A percentile compares a stretch with the other conserved stretches of the same genome.
phyloP scores from a whole-genome alignment of 2,329 filamentous ascomycete species.

The Coniochaeta prunicola region DNA sequence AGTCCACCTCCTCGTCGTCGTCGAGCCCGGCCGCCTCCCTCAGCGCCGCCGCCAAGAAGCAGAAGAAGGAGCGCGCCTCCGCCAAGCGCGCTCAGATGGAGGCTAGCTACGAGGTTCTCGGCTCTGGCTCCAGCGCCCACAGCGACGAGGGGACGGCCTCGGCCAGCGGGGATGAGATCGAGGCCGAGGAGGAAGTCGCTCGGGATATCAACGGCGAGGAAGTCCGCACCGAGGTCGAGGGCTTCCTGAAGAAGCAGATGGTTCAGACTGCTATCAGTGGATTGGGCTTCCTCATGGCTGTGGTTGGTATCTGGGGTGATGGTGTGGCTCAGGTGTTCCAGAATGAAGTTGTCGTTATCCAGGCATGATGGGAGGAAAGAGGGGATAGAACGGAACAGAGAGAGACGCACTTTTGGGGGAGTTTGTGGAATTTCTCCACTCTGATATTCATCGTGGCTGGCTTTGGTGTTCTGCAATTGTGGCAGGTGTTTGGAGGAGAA shows the following conservation, averaged over 20 bases:
- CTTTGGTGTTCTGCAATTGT: neutral
- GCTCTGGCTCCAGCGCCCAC: constrained; percentile 17
- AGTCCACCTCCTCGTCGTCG: constrained; percentile 5
- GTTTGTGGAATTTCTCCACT: neutral
- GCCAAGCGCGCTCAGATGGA: constrained; percentile 46
- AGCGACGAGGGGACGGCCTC: constrained; percentile 18
- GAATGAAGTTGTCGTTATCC: neutral
- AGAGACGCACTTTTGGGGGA: neutral
- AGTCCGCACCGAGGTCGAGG: constrained; percentile 48
- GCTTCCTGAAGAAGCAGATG: constrained; percentile 45
- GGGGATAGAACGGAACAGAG: neutral
- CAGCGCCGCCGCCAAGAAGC: constrained; percentile 12
- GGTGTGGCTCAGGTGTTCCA: constrained; percentile 25
- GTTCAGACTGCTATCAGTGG: constrained; percentile 47
- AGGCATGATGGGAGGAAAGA: neutral
- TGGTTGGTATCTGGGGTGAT: constrained; percentile 62
- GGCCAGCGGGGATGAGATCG: constrained; percentile 41
- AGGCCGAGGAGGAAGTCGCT: constrained; percentile 29
- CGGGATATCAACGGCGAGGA: constrained; percentile 55
- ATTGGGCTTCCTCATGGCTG: constrained; percentile 51
- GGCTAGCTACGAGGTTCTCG: constrained; percentile 63
- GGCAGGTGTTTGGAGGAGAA: neutral
- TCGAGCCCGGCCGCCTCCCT: constrained; percentile 9
- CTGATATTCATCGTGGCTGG: neutral
- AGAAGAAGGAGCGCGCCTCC: constrained; percentile 15